Conservation (phyloP, 805 yeast genomes). For the Brettanomyces nanus region DNA sequence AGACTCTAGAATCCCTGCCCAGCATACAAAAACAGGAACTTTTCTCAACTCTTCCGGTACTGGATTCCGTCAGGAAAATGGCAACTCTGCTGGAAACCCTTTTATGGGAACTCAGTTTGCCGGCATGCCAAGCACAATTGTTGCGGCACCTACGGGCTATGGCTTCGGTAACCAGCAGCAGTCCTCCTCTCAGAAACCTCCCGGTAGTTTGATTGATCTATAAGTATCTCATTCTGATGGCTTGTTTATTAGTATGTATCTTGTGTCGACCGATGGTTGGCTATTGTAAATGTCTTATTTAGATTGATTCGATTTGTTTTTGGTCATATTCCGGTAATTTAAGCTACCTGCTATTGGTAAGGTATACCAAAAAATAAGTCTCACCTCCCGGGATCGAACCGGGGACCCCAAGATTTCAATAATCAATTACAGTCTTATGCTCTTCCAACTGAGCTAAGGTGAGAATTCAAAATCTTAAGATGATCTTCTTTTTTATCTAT, state of each 20-base stretch:
- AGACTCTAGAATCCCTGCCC: conserved; percentile 80
- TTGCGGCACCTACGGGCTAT: conserved; percentile 85
- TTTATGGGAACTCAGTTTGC: conserved; percentile 64
- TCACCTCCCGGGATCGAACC: conserved; percentile 27
- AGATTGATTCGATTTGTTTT: background rate
- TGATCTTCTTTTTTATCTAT: too few species aligned
- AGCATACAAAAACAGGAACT: conserved; percentile 73
- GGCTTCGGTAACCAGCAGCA: conserved; percentile 80
- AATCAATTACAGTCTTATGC: conserved; percentile 21
- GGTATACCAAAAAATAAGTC: conserved; percentile 7
- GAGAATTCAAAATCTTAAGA: too few species aligned
- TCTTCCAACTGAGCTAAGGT: conserved; percentile 18
- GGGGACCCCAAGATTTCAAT: conserved; percentile 24
- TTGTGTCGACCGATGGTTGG: background rate
- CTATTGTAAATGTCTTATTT: background rate
- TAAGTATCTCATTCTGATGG: conserved; percentile 5
- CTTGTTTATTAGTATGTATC: too few species aligned
- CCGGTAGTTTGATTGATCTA: conserved; percentile 26
- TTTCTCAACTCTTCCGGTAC: conserved; percentile 87
- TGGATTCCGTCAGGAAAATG: conserved; percentile 49
- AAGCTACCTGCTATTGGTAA: background rate
- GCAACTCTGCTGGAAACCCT: conserved; percentile 44
- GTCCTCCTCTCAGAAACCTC: conserved; percentile 23
- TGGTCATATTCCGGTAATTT: background rate
- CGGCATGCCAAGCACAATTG: conserved; percentile 60